Conservation (phyloP, 768 basidiomycete species). For the Leucocoprinus sp. region DNA sequence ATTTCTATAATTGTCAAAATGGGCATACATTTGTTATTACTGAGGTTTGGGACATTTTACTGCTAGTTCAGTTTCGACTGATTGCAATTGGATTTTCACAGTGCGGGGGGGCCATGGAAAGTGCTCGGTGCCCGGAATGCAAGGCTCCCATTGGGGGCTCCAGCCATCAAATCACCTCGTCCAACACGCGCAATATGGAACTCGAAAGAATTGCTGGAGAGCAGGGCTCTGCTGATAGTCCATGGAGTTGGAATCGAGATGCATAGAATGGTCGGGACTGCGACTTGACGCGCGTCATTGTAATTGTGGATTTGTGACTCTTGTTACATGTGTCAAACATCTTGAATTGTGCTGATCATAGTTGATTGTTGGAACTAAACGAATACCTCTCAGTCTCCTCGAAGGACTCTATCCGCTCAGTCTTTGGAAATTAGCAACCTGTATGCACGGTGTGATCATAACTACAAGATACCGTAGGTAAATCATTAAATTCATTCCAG, state of each 20-base stretch:
- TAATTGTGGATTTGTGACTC: too few relatives aligned
- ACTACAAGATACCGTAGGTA: too few relatives aligned
- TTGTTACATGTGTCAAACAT: too few relatives aligned
- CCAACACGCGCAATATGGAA: conserved; percentile 40
- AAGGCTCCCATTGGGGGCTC: conserved; percentile 43
- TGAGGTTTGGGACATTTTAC: conserved; percentile 30
- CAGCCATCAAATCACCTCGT: conserved; percentile 28
- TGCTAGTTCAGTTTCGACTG: not conserved
- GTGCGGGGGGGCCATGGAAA: conserved; percentile 53
- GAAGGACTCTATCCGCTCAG: too few relatives aligned
- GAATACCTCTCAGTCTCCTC: too few relatives aligned
- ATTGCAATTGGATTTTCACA: conserved; percentile 20
- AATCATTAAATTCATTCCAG: conserved; percentile 56
- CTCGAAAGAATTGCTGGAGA: conserved; percentile 34
- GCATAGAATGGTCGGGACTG: too few relatives aligned
- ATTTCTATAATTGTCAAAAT: conserved; percentile 46
- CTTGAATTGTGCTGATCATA: too few relatives aligned
- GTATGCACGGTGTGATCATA: too few relatives aligned
- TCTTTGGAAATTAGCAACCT: too few relatives aligned
- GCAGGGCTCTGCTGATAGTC: not conserved
- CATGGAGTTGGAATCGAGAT: conserved; percentile 2
- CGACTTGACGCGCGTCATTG: too few relatives aligned
- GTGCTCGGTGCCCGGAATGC: conserved; percentile 49
- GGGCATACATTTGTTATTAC: conserved; percentile 56
- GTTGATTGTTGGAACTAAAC: too few relatives aligned